phyloP scores from a whole-genome alignment of 768 basidiomycete genomes.

The Asterophora parasitica region DNA sequence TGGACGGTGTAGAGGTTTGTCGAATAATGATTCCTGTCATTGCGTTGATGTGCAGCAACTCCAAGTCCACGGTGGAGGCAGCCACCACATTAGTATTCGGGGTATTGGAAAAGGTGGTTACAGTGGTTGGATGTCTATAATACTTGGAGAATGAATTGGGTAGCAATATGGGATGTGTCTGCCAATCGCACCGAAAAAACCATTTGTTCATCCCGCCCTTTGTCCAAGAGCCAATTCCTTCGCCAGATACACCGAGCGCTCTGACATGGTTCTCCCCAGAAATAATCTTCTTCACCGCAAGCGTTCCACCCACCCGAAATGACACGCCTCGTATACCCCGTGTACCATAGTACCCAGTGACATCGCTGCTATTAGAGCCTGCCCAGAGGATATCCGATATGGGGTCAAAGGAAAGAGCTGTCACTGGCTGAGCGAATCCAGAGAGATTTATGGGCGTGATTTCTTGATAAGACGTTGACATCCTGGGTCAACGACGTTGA shows the following conservation, averaged over 20 bases:
- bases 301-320: constrained; percentile 66
- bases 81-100: constrained; percentile 52
- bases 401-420: constrained; percentile 84
- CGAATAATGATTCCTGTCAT: constrained; percentile 63
- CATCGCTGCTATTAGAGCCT: constrained; percentile 66
- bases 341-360: constrained; percentile 63
- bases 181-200: constrained; percentile 57
- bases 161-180: constrained; percentile 2
- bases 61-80: constrained; percentile 51
- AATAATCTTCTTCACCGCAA: constrained; percentile 67
- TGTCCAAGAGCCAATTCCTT: constrained; percentile 73
- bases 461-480: constrained; percentile 28
- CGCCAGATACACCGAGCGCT: constrained; percentile 53
- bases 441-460: constrained; percentile 28
- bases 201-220: constrained; percentile 86
- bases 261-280: constrained; percentile 78
- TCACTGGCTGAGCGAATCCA: constrained; percentile 49
- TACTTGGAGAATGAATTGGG: constrained; percentile 5
- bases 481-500: constrained; percentile 3
- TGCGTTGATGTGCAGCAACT: constrained; percentile 69
- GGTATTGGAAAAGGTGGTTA: constrained; percentile 44
- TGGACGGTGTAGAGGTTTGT: constrained; percentile 49
- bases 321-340: constrained; percentile 64
- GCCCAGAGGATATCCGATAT: constrained; percentile 88
- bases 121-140: constrained; percentile 16